Evolutionary conservation across 495 filamentous ascomycete genomes (phyloP).

Genomic region (Neurospora cerealis): DNA sequence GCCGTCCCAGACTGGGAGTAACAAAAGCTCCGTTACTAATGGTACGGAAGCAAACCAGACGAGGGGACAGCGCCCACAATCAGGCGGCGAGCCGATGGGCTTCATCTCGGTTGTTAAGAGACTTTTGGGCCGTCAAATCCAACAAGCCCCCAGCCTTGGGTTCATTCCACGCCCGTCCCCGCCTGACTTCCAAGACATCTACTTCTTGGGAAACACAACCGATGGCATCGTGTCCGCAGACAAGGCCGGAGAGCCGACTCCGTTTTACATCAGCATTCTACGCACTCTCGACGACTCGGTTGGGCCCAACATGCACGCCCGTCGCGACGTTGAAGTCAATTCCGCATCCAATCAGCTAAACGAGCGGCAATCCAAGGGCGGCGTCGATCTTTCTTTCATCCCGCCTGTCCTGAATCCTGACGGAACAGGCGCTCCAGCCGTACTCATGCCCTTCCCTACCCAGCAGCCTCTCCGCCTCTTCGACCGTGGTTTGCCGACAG

Average conservation of each 20-base stretch:
- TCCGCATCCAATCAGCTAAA: neutral
- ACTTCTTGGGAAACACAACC: conserved; percentile 75
- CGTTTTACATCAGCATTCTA: conserved; percentile 54
- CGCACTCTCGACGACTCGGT: conserved; percentile 20
- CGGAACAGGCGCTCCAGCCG: conserved; percentile 60
- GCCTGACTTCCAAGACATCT: conserved; percentile 57
- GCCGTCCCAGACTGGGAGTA: conserved; percentile 17
- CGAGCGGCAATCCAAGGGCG: neutral
- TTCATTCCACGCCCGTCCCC: conserved; percentile 23
- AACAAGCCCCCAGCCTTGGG: neutral
- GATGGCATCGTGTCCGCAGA: conserved; percentile 52
- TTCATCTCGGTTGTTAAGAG: neutral
- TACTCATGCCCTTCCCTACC: conserved; percentile 53
- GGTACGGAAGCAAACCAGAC: neutral
- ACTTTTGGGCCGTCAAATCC: neutral
- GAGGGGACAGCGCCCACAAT: neutral
- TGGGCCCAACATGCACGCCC: conserved; percentile 24
- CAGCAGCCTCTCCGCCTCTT: conserved; percentile 80
- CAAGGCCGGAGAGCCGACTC: conserved; percentile 56
- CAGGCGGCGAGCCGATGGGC: neutral
- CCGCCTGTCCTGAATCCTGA: conserved; percentile 50
- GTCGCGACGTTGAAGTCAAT: conserved; percentile 17
- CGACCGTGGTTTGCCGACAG: conserved; percentile 64
- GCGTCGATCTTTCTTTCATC: conserved; percentile 32
- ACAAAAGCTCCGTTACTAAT: conserved; percentile 12